Evolutionary conservation across 2,329 filamentous ascomycete species (phyloP).

Genomic region (Neofusicoccum sp.): DNA sequence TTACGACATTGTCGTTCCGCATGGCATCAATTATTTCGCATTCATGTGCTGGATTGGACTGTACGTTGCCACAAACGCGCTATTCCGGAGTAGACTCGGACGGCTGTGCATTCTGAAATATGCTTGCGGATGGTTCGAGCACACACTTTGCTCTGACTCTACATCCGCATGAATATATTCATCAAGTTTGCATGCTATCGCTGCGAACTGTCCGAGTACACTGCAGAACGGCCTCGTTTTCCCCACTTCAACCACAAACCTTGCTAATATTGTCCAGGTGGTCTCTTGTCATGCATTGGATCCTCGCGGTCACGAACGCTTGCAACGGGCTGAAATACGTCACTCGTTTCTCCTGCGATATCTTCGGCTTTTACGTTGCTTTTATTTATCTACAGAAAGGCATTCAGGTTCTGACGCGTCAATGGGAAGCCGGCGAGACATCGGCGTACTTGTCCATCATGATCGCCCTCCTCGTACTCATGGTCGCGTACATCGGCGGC

Average conservation of each 20-base stretch:
- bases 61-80: neutral
- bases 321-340: constrained; percentile 90
- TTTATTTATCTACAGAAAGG: constrained; percentile 92
- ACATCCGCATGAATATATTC: too few relatives aligned
- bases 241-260: neutral
- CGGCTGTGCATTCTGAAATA: too few relatives aligned
- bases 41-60: constrained; percentile 89
- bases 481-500: constrained; percentile 73
- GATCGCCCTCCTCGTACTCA: constrained; percentile 76
- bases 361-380: constrained; percentile 91
- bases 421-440: constrained; percentile 64
- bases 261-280: constrained; percentile 56
- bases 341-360: constrained; percentile 88
- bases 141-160: neutral
- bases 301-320: constrained; percentile 79
- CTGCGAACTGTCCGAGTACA: too few relatives aligned
- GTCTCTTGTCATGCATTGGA: constrained; percentile 83
- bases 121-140: neutral
- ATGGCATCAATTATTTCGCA: constrained; percentile 77
- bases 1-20: constrained; percentile 80
- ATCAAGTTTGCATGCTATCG: too few relatives aligned
- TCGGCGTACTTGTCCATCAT: constrained; percentile 77
- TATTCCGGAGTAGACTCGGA: too few relatives aligned
- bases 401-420: constrained; percentile 78
- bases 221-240: too few relatives aligned